Evolutionary conservation across 1,139 yeast species (phyloP).

Genomic region (Candida albicans): DNA sequence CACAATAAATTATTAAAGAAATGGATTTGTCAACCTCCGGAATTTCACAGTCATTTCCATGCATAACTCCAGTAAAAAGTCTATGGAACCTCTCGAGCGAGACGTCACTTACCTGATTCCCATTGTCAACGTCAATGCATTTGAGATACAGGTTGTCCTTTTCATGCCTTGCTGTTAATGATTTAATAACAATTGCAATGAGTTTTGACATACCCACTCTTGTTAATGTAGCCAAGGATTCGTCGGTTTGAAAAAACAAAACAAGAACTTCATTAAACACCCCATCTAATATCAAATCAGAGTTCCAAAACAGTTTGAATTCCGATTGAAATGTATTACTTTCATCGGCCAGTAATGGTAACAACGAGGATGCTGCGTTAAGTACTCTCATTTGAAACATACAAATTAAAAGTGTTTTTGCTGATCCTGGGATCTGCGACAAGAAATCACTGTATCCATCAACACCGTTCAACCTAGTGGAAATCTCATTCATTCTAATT

Average conservation of each 20-base stretch:
- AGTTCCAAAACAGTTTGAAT: conserved; percentile 22
- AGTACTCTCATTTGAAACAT: conserved; percentile 29
- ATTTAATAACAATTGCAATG: conserved; percentile 23
- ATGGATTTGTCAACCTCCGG: not conserved
- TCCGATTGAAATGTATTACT: not conserved
- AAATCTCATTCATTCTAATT: conserved; percentile 55
- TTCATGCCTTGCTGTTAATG: conserved; percentile 16
- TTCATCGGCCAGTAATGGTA: not conserved
- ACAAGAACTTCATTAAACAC: conserved; percentile 39
- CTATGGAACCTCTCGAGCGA: conserved; percentile 1
- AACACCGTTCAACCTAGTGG: conserved; percentile 46
- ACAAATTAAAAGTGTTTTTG: conserved; percentile 36
- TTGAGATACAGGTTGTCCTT: conserved; percentile 4
- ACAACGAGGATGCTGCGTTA: conserved; percentile 1
- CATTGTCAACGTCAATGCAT: conserved; percentile 2
- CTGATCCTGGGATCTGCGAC: conserved; percentile 31
- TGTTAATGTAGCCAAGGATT: conserved; percentile 37
- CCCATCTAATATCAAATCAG: conserved; percentile 26
- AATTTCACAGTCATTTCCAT: conserved; percentile 4
- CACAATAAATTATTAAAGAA: conserved; percentile 20
- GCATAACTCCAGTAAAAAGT: conserved; percentile 1
- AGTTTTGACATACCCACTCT: conserved; percentile 31
- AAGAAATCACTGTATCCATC: conserved; percentile 36
- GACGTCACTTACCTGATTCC: not conserved
- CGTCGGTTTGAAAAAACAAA: conserved; percentile 46